Base-by-base conservation (phyloP, 192 early-diverging fungal species). In the Entomortierella beljakovae region DNA sequence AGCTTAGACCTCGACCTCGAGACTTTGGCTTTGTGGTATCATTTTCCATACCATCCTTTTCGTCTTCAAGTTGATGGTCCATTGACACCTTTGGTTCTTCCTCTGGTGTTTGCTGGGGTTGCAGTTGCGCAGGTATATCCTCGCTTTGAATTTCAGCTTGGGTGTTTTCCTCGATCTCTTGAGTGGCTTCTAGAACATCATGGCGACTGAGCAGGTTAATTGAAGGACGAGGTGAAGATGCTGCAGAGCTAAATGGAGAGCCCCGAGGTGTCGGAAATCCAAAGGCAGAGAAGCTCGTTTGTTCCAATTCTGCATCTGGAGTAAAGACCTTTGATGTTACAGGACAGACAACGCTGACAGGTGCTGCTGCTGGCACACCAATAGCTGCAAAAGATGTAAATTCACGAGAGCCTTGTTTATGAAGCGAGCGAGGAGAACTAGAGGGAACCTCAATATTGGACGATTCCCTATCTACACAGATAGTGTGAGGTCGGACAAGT, bases 241-340 rank as follows among this genome's bases (percentile, higher is more conserved):
- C 60, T 5, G 57, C 34, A 63, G 61, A 77, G 2, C 49, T n/a
- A n/a, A 64, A 42, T 1, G 66, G 66, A 9, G 74, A 77, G 2
- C 6, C 31, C 1, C 32, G 63, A 6, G 75, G 75, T 3, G 75
- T 70, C 0, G 75, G 75, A 34, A 79, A 79, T 18, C 75, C 65
- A 61, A 79, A 79, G 6, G 67, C 75, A 13, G 75, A 48, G 55
- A 79, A 79, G 10, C 67, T 58, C 0, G 75, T 70, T 25, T 79
- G 75, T 23, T 59, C 61, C 57, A 64, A 61, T 37, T 31, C 46
- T 33, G 32, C 46, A 38, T 59, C 50, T 0, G 49, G 32, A 4
- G 25, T 59, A 20, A 38, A 20, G 0, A 58, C 18, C 23, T 34
- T 35, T 8, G 40, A 2, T 11, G 28, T 34, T n/a, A 31, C 29